Evolutionary conservation across 2,329 filamentous ascomycete species (phyloP), one percentile per base, ranked within the genome.

Genomic region (Fusarium succisae): DNA sequence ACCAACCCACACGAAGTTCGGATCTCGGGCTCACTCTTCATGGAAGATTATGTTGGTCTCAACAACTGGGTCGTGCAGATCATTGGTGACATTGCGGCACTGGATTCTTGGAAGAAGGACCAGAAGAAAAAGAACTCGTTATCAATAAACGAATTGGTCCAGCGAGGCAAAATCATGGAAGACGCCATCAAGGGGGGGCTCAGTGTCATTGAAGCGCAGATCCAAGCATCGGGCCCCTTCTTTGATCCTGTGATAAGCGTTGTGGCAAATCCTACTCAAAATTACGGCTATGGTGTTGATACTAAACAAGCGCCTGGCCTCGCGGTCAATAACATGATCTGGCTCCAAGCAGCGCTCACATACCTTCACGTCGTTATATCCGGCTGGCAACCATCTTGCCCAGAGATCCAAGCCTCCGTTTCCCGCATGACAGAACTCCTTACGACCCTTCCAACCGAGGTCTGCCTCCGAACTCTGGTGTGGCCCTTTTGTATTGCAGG

Each of bases 31-130:
- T 80, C 79, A 3, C 79, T 87, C 44, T 81, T 82, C 57, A 82
- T 91, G 62, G 85, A 87, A 55, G 84, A 87, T 38, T 86, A 89
- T 55, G 80, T 88, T 45, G 90, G 90, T 5, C 84, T 89, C 67
- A 82, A 88, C 50, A 91, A 91, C 78, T 89, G 88, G 87, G 85
- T 86, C 2, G 73, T 91, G 51, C 80, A 87, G 51, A 81, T 85
- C n/a, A 84, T 92, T 48, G 86, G 86, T 18, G 85, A 89, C 26
- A 86, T 90, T 53, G 83, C 89, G 20, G 79, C 83, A 2, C 82
- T 92, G 12, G 85, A 89, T 58, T 83, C 85, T 3, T 90, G 87
- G 86, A 91, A 91, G 80, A 85, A 86, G 73, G 80, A 84, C 28
- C 83, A 84, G 69, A 84, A 82, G 54, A 77, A 78, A 53, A 73